Percentiles rank a stretch among this genome's conserved stretches.
These are phyloP conservation scores for Cercospora beticola DNA, from an alignment of 2,329 filamentous ascomycete species.

Conservation along the genomic window DNA sequence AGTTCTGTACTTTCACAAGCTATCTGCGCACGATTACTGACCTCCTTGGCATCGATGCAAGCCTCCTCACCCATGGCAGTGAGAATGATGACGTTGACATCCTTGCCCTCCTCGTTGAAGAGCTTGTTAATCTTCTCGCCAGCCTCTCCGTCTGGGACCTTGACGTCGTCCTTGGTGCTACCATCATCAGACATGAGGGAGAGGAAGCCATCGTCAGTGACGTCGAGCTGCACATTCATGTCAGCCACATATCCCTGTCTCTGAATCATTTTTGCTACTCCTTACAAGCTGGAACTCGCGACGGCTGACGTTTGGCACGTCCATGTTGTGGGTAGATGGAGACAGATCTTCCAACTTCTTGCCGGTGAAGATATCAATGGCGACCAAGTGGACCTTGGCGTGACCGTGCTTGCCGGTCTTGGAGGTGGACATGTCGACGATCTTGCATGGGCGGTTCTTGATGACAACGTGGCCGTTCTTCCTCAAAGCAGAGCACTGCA, in stretches of 20 bases:
- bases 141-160: constrained; percentile 84
- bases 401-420: constrained; percentile 99
- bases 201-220: constrained; percentile 91
- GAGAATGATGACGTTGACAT: constrained; percentile 88
- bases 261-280: constrained; percentile 30
- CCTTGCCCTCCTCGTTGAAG: constrained; percentile 82
- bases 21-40: background rate
- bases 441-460: constrained; percentile 99
- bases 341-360: constrained; percentile 99
- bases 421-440: constrained; percentile 99
- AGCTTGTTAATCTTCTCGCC: constrained; percentile 82
- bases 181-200: constrained; percentile 88
- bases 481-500: constrained; percentile 99
- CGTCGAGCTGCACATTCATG: constrained; percentile 67
- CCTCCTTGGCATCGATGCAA: constrained; percentile 89
- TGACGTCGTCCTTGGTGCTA: constrained; percentile 90
- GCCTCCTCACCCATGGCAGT: constrained; percentile 95
- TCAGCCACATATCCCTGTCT: constrained; percentile 22
- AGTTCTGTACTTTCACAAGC: background rate
- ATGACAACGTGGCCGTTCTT: constrained; percentile 99
- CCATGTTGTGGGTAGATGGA: constrained; percentile 96
- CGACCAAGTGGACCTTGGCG: constrained; percentile 99
- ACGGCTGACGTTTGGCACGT: constrained; percentile 90
- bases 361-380: constrained; percentile 97
- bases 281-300: constrained; percentile 93